Evolutionary conservation across 2,329 filamentous ascomycete species (phyloP).

Genomic region (Talaromyces sp.): DNA sequence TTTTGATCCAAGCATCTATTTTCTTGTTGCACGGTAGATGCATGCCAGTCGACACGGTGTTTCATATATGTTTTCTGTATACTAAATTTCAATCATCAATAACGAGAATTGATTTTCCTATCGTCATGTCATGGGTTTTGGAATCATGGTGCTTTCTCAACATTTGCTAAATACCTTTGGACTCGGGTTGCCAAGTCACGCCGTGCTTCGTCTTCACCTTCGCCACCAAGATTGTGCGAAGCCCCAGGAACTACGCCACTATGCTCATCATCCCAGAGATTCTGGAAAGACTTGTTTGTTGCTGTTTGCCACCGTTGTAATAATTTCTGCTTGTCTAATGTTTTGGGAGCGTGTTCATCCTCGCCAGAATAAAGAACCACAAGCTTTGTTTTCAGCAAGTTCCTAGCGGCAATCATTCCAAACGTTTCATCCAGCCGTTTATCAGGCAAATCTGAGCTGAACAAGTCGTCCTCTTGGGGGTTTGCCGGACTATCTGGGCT

Average conservation of each 20-base stretch:
- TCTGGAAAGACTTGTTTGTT: slow-evolving; percentile 28
- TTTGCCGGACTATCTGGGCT: slow-evolving; percentile 47
- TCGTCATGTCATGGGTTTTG: slow-evolving; percentile 11
- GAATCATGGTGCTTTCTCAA: slow-evolving; percentile 15
- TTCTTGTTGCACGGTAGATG: background rate
- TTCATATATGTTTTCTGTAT: slow-evolving; percentile 5
- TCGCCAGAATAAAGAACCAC: slow-evolving; percentile 43
- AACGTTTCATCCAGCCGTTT: slow-evolving; percentile 59
- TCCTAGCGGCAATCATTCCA: slow-evolving; percentile 41
- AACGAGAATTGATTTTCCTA: slow-evolving; percentile 5
- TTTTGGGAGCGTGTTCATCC: slow-evolving; percentile 41
- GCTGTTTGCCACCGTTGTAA: slow-evolving; percentile 39
- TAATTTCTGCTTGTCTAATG: slow-evolving; percentile 41
- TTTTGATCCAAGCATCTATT: background rate
- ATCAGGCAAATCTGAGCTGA: slow-evolving; percentile 69
- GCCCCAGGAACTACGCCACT: slow-evolving; percentile 46
- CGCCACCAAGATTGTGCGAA: slow-evolving; percentile 45
- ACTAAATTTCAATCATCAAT: slow-evolving; percentile 7
- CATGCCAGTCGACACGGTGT: background rate
- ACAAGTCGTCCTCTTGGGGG: slow-evolving; percentile 76
- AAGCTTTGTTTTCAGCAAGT: slow-evolving; percentile 33
- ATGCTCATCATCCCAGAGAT: slow-evolving; percentile 44
- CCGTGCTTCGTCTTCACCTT: slow-evolving; percentile 40
- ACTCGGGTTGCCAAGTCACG: slow-evolving; percentile 30
- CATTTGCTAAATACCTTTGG: slow-evolving; percentile 24